A percentile compares a stretch with the other conserved stretches of the same genome.
Evolutionary conservation across 441 rosid species (phyloP).

Genomic region (Viola pubescens): DNA sequence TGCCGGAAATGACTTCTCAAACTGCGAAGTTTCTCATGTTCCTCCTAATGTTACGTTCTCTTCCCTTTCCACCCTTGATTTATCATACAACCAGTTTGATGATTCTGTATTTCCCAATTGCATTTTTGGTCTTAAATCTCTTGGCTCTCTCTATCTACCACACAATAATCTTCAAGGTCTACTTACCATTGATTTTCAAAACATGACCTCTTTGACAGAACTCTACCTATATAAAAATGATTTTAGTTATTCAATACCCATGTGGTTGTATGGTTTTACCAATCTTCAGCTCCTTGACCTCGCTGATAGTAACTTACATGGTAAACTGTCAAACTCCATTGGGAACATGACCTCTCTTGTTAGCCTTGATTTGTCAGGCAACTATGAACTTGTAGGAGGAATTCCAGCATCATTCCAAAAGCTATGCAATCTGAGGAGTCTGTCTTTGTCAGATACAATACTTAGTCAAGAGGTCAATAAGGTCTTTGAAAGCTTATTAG

Average conservation of each 20-base stretch:
- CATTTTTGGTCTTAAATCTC: background rate
- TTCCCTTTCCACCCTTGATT: slow-evolving; percentile 3
- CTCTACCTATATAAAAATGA: background rate
- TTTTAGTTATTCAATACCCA: slow-evolving; percentile 9
- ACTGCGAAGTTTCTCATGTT: background rate
- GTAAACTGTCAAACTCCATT: slow-evolving; percentile 11
- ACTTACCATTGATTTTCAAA: slow-evolving; percentile 6
- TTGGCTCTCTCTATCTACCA: slow-evolving; percentile 1
- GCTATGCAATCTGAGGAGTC: slow-evolving; percentile 3
- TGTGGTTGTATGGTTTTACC: slow-evolving; percentile 3
- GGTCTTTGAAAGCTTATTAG: slow-evolving; percentile 1
- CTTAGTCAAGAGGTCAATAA: slow-evolving; percentile 1
- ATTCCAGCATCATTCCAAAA: slow-evolving; percentile 4
- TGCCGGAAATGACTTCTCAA: background rate
- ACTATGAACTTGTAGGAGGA: background rate
- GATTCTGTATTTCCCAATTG: background rate
- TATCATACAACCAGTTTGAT: slow-evolving; percentile 6
- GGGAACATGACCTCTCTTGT: slow-evolving; percentile 5
- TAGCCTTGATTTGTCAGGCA: slow-evolving; percentile 3
- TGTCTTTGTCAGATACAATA: background rate
- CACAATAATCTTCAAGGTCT: slow-evolving; percentile 7
- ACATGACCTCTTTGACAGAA: slow-evolving; percentile 1
- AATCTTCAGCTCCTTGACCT: slow-evolving; percentile 4
- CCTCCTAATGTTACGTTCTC: background rate
- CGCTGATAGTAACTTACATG: slow-evolving; percentile 4